Conservation (phyloP, 257 asterid species). For the Solanum piurae region DNA sequence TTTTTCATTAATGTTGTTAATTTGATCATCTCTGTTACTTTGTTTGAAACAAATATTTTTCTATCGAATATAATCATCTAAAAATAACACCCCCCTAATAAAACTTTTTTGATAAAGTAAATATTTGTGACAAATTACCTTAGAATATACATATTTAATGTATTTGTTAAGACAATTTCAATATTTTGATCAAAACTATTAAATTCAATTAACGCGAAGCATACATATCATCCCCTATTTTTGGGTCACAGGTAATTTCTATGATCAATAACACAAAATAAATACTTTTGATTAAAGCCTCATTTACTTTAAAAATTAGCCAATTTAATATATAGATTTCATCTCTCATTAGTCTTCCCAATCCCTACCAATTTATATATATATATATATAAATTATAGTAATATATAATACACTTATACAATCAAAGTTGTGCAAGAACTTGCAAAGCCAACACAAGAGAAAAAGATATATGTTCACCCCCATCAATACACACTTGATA, state of each 20-base stretch:
- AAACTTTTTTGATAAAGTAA: no score
- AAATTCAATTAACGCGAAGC: not conserved
- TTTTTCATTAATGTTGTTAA: not conserved
- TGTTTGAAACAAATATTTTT: not conserved
- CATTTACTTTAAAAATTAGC: not conserved
- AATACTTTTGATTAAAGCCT: not conserved
- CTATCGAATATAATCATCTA: not conserved
- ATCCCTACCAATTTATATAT: not conserved
- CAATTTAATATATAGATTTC: not conserved
- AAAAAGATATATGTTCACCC: no score
- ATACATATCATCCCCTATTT: not conserved
- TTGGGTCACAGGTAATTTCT: no score
- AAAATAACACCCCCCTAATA: no score
- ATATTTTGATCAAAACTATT: not conserved
- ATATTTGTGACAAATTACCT: not conserved
- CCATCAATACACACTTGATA: no score
- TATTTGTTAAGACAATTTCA: no score
- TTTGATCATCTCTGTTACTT: not conserved
- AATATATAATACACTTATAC: no score
- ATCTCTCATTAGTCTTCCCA: not conserved
- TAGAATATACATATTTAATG: not conserved
- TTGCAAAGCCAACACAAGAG: no score
- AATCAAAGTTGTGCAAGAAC: no score
- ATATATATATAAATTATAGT: not conserved
- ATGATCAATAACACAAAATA: not conserved